phyloP scores from a whole-genome alignment of 768 basidiomycete species.

The Sporobolomyces phaffii region DNA sequence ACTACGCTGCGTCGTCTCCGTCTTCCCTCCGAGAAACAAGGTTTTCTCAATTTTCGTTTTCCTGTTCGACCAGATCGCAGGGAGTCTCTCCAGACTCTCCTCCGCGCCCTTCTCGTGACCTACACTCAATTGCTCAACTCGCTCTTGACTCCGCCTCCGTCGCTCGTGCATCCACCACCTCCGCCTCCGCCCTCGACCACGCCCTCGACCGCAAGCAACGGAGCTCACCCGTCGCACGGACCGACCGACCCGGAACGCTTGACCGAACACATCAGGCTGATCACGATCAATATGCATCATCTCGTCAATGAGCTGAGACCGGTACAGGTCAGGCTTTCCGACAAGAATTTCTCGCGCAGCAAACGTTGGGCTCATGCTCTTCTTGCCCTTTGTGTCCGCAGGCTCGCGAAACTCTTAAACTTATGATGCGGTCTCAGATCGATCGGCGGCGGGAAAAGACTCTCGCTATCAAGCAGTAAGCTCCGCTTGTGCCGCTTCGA shows the following conservation, averaged over 20 bases:
- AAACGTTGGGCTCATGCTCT: too few species aligned
- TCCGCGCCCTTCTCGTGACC: conserved; percentile 70
- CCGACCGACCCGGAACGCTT: conserved; percentile 36
- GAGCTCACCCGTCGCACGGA: not conserved
- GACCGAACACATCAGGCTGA: conserved; percentile 67
- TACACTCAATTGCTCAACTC: conserved; percentile 69
- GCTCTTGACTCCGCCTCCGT: conserved; percentile 57
- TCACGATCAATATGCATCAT: conserved; percentile 81
- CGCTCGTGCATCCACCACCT: conserved; percentile 43
- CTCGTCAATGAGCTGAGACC: conserved; percentile 84
- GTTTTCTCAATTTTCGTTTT: not conserved
- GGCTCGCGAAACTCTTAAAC: conserved; percentile 74
- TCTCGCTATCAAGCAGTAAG: conserved; percentile 61
- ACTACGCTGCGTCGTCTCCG: not conserved
- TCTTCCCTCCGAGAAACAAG: not conserved
- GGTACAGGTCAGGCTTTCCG: conserved; percentile 60
- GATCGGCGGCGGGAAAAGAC: conserved; percentile 70
- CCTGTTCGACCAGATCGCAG: conserved; percentile 59
- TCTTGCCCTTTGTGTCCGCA: too few species aligned
- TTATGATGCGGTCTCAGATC: conserved; percentile 73
- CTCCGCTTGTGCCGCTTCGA: not conserved
- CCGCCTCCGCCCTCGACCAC: too few species aligned
- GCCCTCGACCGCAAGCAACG: not conserved
- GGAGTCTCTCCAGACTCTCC: conserved; percentile 63
- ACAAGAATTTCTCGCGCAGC: too few species aligned